A percentile compares a stretch with the other conserved stretches of the same genome.
Evolutionary conservation across 176 grass and related monocot genomes (phyloP).

Genomic region (Ampelocalamus luodianensis): DNA sequence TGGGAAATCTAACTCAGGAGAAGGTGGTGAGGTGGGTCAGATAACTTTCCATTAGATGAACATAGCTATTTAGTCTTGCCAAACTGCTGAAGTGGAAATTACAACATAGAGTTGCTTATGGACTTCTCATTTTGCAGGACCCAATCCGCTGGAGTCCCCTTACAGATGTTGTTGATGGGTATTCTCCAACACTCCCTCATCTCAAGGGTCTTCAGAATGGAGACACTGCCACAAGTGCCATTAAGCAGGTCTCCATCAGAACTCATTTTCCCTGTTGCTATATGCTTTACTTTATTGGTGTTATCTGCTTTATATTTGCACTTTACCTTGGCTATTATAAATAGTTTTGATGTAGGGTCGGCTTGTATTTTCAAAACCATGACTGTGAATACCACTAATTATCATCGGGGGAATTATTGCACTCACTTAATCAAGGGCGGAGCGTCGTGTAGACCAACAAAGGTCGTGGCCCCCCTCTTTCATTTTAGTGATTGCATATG

Average conservation of each 20-base stretch:
- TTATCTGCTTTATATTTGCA: conserved; percentile 22
- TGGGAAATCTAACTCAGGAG: conserved; percentile 98
- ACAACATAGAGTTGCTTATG: conserved; percentile 38
- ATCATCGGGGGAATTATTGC: background rate
- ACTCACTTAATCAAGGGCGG: background rate
- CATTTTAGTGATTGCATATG: too few relatives aligned
- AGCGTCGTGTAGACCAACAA: too few relatives aligned
- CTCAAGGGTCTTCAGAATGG: conserved; percentile 99
- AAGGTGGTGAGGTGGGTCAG: conserved; percentile 96
- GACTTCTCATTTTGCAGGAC: conserved; percentile 64
- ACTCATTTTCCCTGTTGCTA: background rate
- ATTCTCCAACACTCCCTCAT: conserved; percentile 99
- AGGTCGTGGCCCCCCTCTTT: too few relatives aligned
- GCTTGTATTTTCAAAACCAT: conserved; percentile 29
- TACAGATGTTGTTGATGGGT: conserved; percentile 94
- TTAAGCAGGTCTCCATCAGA: conserved; percentile 82
- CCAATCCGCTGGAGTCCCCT: conserved; percentile 98
- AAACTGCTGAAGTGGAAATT: conserved; percentile 34
- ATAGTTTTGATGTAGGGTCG: background rate
- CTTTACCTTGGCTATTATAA: conserved; percentile 26
- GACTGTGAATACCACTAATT: conserved; percentile 1
- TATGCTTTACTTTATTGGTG: conserved; percentile 2
- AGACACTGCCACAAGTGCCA: conserved; percentile 98
- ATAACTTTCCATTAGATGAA: conserved; percentile 29
- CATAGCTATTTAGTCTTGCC: conserved; percentile 31